phyloP scores from a whole-genome alignment of 2,329 filamentous ascomycete species.

The Capronia coronata region DNA sequence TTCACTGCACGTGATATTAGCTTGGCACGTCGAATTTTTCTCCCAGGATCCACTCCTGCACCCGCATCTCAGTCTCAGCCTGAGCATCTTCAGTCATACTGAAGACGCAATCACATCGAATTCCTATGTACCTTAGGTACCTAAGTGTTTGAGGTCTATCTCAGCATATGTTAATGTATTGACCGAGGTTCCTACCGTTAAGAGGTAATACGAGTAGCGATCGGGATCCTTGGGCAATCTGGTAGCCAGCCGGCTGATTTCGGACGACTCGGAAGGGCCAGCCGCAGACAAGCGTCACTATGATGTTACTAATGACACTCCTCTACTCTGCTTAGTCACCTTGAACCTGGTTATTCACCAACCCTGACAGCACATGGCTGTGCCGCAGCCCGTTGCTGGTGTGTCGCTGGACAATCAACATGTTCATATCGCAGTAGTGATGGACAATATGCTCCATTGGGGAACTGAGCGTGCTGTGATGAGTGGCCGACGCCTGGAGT shows the following conservation, averaged over 20 bases:
- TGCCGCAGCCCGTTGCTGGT: constrained; percentile 9
- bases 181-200: no score
- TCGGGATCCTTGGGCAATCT: neutral
- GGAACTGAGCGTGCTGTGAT: constrained; percentile 14
- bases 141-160: no score
- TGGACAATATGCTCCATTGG: constrained; percentile 12
- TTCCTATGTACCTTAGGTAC: no score
- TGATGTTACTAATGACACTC: neutral
- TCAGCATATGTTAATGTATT: no score
- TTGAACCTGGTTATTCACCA: constrained; percentile 13
- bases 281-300: constrained; percentile 5
- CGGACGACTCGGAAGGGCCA: constrained; percentile 2
- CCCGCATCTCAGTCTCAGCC: no score
- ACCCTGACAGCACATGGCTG: constrained; percentile 14
- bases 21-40: neutral
- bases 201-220: no score
- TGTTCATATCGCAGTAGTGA: neutral
- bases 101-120: no score
- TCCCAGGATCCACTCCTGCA: neutral
- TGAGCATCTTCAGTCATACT: no score
- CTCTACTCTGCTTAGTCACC: constrained; percentile 16
- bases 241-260: constrained; percentile 8
- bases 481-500: constrained; percentile 13
- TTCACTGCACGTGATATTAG: constrained; percentile 1
- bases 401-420: neutral